phyloP scores from a whole-genome alignment of 768 basidiomycete species.

The Plicaturopsis crispa region DNA sequence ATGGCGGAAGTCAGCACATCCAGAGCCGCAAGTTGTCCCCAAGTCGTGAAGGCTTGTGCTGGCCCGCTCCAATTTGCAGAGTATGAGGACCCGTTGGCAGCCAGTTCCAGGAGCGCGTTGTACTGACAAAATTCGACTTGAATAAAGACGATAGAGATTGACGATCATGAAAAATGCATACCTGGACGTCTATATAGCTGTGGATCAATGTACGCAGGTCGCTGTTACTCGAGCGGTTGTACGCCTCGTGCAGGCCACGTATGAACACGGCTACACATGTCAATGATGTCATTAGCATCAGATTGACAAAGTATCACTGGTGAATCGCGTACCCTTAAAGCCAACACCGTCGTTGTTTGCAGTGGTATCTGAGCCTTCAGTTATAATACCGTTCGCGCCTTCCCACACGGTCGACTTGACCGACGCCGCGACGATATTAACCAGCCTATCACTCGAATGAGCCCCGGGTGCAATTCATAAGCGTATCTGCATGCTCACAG shows the following conservation, averaged over 20 bases:
- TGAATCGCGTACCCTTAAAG: slow-evolving; percentile 35
- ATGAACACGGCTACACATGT: slow-evolving; percentile 33
- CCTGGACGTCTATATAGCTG: slow-evolving; percentile 47
- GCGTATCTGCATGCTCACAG: slow-evolving; percentile 23
- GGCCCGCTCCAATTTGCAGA: slow-evolving; percentile 42
- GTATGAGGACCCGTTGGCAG: slow-evolving; percentile 33
- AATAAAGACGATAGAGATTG: neutral
- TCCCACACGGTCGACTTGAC: slow-evolving; percentile 40
- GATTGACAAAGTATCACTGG: too few relatives aligned
- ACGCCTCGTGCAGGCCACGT: slow-evolving; percentile 40
- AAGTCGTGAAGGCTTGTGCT: slow-evolving; percentile 34
- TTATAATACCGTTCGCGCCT: slow-evolving; percentile 41
- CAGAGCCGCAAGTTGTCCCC: slow-evolving; percentile 32
- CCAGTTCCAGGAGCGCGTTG: slow-evolving; percentile 42
- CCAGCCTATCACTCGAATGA: slow-evolving; percentile 19
- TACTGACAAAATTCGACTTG: slow-evolving; percentile 21
- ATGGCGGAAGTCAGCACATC: slow-evolving; percentile 27
- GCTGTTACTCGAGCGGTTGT: slow-evolving; percentile 28
- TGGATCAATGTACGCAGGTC: slow-evolving; percentile 33
- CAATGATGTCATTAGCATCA: neutral
- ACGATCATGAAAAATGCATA: slow-evolving; percentile 10
- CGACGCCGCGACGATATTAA: slow-evolving; percentile 28
- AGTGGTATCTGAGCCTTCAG: slow-evolving; percentile 35
- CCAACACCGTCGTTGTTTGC: slow-evolving; percentile 40
- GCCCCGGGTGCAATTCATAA: slow-evolving; percentile 6